Conservation (phyloP, 352 stramenopile genomes). For the Globisporangium takayamanum region DNA sequence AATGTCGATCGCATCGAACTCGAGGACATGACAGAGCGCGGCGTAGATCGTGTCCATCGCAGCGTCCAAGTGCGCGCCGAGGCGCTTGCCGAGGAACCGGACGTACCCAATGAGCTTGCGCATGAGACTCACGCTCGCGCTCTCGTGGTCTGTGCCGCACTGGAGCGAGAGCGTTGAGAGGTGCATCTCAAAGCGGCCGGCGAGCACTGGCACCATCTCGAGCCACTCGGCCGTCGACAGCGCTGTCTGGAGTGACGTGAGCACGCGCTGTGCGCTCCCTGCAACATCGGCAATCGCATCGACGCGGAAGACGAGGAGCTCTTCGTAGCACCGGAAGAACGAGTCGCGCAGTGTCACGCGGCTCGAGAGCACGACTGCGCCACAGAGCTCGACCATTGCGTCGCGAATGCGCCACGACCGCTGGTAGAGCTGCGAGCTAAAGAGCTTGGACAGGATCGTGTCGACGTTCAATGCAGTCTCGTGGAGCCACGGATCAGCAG, state of each 20-base stretch:
- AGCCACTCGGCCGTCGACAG: slow-evolving; percentile 51
- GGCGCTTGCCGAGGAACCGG: slow-evolving; percentile 29
- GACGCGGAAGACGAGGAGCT: slow-evolving; percentile 59
- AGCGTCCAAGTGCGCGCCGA: slow-evolving; percentile 45
- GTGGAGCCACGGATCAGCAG: slow-evolving; percentile 41
- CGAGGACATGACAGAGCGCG: slow-evolving; percentile 38
- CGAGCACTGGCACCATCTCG: slow-evolving; percentile 47
- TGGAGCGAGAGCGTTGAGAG: slow-evolving; percentile 62
- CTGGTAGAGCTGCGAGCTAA: slow-evolving; percentile 26
- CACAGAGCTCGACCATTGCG: slow-evolving; percentile 57
- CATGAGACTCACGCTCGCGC: slow-evolving; percentile 45
- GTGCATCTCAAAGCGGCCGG: slow-evolving; percentile 63
- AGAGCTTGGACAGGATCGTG: slow-evolving; percentile 52
- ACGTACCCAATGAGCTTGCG: slow-evolving; percentile 69
- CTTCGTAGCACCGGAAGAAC: slow-evolving; percentile 76
- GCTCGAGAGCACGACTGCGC: slow-evolving; percentile 44
- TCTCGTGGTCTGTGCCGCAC: slow-evolving; percentile 53
- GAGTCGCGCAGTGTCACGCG: slow-evolving; percentile 36
- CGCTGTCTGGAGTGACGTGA: slow-evolving; percentile 12
- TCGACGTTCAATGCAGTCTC: slow-evolving; percentile 57
- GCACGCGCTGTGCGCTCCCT: slow-evolving; percentile 10
- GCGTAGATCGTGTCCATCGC: slow-evolving; percentile 41
- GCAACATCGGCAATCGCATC: slow-evolving; percentile 40
- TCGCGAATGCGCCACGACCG: slow-evolving; percentile 57
- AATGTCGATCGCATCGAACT: slow-evolving; percentile 65